Conservation (phyloP, 2,329 filamentous ascomycete species). For the Septoria petroselini region DNA sequence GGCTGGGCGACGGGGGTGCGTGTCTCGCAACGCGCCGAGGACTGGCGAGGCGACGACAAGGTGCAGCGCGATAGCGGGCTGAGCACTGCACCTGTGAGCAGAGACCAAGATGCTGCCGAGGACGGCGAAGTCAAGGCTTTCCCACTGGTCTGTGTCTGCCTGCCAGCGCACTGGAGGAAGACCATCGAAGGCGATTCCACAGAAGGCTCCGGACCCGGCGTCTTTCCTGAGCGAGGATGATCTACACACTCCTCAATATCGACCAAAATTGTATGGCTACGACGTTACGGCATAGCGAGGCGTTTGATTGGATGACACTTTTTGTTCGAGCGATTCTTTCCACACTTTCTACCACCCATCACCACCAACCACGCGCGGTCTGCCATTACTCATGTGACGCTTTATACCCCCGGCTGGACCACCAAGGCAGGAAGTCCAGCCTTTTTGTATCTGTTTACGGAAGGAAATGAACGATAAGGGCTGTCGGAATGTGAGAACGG, state of each 20-base stretch:
- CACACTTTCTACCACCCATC: background rate
- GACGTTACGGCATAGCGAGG: constrained; percentile 22
- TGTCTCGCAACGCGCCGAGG: constrained; percentile 76
- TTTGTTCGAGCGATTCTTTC: constrained; percentile 1
- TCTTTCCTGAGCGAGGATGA: constrained; percentile 20
- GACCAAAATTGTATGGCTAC: constrained; percentile 18
- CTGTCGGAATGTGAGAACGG: background rate
- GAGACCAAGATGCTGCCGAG: constrained; percentile 22
- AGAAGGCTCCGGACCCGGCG: constrained; percentile 30
- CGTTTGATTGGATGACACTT: constrained; percentile 9
- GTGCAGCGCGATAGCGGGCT: constrained; percentile 89
- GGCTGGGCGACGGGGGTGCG: constrained; percentile 95
- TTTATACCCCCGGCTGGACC: constrained; percentile 13
- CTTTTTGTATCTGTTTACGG: background rate
- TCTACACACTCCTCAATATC: constrained; percentile 10
- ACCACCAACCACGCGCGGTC: background rate
- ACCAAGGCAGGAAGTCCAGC: background rate
- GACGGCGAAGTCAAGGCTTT: constrained; percentile 92
- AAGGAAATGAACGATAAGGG: background rate
- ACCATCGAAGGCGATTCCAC: constrained; percentile 81
- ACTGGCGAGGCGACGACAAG: constrained; percentile 69
- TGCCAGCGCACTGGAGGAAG: constrained; percentile 93
- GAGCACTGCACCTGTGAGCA: constrained; percentile 62
- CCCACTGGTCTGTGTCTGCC: constrained; percentile 90
- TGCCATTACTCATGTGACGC: constrained; percentile 9